Evolutionary conservation across 257 asterid genomes (phyloP), one percentile per base, ranked within the genome.

Genomic region (Nicotiana undulata): DNA sequence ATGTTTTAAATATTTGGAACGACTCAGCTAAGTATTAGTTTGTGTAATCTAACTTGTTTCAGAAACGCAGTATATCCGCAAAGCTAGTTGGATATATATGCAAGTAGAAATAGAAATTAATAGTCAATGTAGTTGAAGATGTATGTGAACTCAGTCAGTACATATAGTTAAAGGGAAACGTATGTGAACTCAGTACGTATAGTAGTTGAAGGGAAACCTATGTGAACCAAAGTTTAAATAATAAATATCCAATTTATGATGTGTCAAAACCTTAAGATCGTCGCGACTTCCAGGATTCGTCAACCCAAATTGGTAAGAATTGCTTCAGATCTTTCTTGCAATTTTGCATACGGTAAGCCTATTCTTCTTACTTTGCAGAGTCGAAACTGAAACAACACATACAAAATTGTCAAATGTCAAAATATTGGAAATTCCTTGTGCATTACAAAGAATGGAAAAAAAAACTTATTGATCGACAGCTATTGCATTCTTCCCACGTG

Each of bases 401-500:
- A 52, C 18, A 67, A 3, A 15, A 52, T 70, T 17, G 24, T 61
- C 8, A 61, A 61, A 61, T 61, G 24, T 61, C 66, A 61, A 12
- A 40, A 40, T 3, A 29, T 10, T 20, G 15, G n/a, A 37, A 68
- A 2, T 37, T 37, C 10, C 10, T 67, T 60, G 1, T 60, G 66
- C 66, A 61, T 61, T 9, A 24, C 18, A 24, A 61, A 28, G 3
- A 11, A 68, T 44, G 24, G 4, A 3, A 67, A 22, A 44, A 44
- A 12, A 10, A 40, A n/a, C n/a, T 40, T 68, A 18, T 10, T 10
- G 76, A 67, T 67, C 4, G 55, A 37, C 4, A 5, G n/a, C 58
- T 81, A 61, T 76, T 80, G 64, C 75, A 85, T 79, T 80, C 80
- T 63, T 34, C 84, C 80, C 84, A 81, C 58, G 82, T 56, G 86